phyloP scores from a whole-genome alignment of 1,284 basidiomycete genomes.

The Ustilago hordei region DNA sequence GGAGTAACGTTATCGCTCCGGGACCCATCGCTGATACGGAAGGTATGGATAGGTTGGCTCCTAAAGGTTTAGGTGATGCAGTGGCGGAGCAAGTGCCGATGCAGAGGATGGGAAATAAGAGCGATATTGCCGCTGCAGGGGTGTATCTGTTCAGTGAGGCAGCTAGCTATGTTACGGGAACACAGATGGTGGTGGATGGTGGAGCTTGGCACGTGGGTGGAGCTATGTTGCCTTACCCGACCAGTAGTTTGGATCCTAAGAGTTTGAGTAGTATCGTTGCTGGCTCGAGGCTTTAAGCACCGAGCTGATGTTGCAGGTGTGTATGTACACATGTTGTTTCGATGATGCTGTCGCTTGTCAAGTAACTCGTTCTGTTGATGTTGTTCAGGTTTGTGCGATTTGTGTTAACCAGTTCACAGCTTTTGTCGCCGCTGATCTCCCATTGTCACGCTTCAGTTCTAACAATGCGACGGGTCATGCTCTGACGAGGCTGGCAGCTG shows the following conservation, averaged over 20 bases:
- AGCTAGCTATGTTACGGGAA: constrained; percentile 82
- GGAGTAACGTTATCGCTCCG: constrained; percentile 91
- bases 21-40: constrained; percentile 86
- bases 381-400: no score
- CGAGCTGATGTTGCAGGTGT: background rate
- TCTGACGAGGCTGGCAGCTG: no score
- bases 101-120: constrained; percentile 66
- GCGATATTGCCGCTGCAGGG: constrained; percentile 83
- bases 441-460: no score
- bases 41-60: constrained; percentile 80
- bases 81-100: constrained; percentile 57
- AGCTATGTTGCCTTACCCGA: constrained; percentile 65
- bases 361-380: no score
- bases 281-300: constrained; percentile 41
- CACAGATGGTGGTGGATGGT: constrained; percentile 62
- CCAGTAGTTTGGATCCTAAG: constrained; percentile 56
- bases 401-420: no score
- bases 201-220: constrained; percentile 58
- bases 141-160: constrained; percentile 91
- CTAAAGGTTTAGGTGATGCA: constrained; percentile 70
- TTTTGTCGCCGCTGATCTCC: no score
- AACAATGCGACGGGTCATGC: no score
- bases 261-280: constrained; percentile 51
- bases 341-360: no score
- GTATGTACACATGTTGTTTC: background rate